Conservation (phyloP, 805 yeast species). For the Kazachstania psychrophila region DNA sequence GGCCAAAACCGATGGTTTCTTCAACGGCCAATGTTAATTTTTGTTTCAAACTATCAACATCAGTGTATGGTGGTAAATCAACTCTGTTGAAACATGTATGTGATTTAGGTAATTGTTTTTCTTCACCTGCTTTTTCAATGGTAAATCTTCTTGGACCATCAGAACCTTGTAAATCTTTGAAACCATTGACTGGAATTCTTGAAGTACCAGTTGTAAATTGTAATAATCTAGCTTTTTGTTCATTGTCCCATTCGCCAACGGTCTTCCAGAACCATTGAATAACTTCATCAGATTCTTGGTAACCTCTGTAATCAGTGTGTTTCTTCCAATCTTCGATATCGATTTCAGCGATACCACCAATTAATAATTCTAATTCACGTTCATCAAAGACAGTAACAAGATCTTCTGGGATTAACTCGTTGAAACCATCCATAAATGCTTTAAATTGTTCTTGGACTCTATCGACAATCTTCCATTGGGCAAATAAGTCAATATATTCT, state of each 20-base stretch:
- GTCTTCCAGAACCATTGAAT: conserved; percentile 99
- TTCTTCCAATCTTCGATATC: conserved; percentile 99
- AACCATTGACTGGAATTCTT: conserved; percentile 97
- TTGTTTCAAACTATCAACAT: conserved; percentile 74
- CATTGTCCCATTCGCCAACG: conserved; percentile 88
- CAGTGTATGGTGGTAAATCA: conserved; percentile 89
- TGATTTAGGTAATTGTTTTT: conserved; percentile 87
- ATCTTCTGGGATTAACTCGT: conserved; percentile 95
- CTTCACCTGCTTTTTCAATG: conserved; percentile 92
- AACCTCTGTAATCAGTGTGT: conserved; percentile 97
- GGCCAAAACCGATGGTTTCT: conserved; percentile 98
- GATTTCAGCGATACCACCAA: conserved; percentile 97
- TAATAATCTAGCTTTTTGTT: conserved; percentile 87
- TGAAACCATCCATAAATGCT: conserved; percentile 95
- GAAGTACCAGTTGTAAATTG: conserved; percentile 99
- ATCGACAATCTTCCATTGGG: conserved; percentile 91
- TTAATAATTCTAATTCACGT: conserved; percentile 89
- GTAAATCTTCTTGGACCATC: conserved; percentile 99
- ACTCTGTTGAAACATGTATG: conserved; percentile 99
- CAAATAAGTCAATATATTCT: conserved; percentile 87
- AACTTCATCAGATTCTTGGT: conserved; percentile 91
- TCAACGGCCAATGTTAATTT: conserved; percentile 94
- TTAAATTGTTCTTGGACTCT: conserved; percentile 93
- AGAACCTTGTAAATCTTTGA: conserved; percentile 96
- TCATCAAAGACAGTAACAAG: conserved; percentile 94